Conservation (phyloP, 345 rosid genomes). For the Eucalyptus curtisii region DNA sequence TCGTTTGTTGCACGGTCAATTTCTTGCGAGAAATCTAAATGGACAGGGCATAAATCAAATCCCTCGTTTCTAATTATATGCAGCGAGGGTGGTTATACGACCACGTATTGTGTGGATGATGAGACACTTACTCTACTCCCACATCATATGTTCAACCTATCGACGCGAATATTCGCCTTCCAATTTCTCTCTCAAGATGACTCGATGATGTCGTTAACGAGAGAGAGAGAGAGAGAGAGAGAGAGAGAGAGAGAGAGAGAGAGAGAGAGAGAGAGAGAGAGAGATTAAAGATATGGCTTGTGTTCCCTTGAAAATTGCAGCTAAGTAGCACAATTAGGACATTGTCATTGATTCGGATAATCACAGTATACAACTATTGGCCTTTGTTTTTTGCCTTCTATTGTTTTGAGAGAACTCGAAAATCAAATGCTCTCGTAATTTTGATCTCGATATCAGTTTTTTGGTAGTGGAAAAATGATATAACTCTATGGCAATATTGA, state of each 20-base stretch:
- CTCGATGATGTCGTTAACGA: neutral
- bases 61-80: neutral
- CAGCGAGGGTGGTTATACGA: neutral
- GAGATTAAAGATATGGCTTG: neutral
- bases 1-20: neutral
- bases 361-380: neutral
- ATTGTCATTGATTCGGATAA: neutral
- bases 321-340: neutral
- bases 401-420: neutral
- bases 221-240: too few species aligned
- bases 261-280: too few species aligned
- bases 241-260: too few species aligned
- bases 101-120: neutral
- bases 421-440: neutral
- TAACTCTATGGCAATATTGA: neutral
- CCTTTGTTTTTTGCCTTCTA: neutral
- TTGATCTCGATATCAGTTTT: neutral
- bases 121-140: neutral
- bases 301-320: neutral
- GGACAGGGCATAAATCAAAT: neutral
- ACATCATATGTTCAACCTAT: neutral
- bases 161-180: neutral
- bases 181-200: neutral
- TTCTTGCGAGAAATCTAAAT: neutral
- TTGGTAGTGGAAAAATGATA: neutral